Evolutionary conservation across 2,329 filamentous ascomycete genomes (phyloP), one percentile per base, ranked within the genome.

Genomic region (Aureobasidium melanogenum): DNA sequence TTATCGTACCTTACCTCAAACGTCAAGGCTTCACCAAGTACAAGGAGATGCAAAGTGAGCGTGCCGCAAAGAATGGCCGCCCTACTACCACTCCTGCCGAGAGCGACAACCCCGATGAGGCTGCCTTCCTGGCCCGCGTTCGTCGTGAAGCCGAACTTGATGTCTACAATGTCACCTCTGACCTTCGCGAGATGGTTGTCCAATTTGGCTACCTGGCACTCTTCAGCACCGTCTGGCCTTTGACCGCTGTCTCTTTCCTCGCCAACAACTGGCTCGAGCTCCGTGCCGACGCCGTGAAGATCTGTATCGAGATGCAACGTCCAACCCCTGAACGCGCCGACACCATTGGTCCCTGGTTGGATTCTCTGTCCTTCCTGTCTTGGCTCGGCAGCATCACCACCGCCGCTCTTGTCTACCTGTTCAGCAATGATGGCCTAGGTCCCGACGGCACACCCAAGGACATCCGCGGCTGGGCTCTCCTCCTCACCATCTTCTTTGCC

Each of bases 221-320:
- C 10, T 97, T 97, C 74, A 94, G 90, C 0, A 89, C 94, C 2
- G 86, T 96, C 60, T 99, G 94, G 94, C 94, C 94, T 0, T 79
- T 97, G n/a, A 92, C 93, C 0, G 87, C 88, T 1, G 81, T 91
- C 61, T 93, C 88, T 1, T 97, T 97, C 77, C 77, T 97, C 14
- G 78, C 94, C 74, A 97, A 97, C 77, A 95, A 97, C 76, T 97
- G 93, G 91, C 78, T 99, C 62, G 94, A 97, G 72, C 83, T 97
- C 41, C 88, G 94, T 44, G 90, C 90, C 0, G 94, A 99, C 71
- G 92, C 93, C 2, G 83, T 96, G 76, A 99, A 99, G 74, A 96
- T 97, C 68, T 91, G 91, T 61, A 81, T 91, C 51, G 88, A 92
- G 73, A 92, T 90, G 79, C 88, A 93, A 69, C 86, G 94, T 3